phyloP scores from a whole-genome alignment of 805 yeast species.

The Wickerhamiella sergipiensis region DNA sequence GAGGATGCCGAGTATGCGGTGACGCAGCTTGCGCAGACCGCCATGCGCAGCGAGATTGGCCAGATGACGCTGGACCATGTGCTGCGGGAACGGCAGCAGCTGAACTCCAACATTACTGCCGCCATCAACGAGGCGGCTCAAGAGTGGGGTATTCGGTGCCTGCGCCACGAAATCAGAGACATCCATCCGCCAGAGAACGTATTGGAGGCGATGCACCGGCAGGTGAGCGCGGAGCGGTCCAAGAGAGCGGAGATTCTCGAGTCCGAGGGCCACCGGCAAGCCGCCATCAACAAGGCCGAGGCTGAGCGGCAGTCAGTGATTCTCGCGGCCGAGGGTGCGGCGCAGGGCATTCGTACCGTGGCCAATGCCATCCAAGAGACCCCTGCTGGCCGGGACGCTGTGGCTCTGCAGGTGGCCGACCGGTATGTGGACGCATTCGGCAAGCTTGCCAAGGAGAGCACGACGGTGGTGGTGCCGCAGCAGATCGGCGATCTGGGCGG shows the following conservation, averaged over 20 bases:
- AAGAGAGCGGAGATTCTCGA: conserved; percentile 80
- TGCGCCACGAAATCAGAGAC: conserved; percentile 77
- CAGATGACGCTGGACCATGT: conserved; percentile 69
- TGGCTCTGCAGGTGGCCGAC: conserved; percentile 67
- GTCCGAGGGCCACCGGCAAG: conserved; percentile 70
- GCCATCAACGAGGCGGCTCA: conserved; percentile 73
- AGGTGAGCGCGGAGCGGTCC: conserved; percentile 74
- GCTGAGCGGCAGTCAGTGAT: conserved; percentile 62
- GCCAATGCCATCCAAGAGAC: conserved; percentile 56
- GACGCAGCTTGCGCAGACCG: conserved; percentile 75
- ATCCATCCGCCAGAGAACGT: conserved; percentile 80
- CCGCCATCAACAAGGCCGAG: conserved; percentile 71
- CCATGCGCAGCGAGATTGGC: conserved; percentile 84
- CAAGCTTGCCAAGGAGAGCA: conserved; percentile 68
- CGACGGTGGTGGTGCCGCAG: conserved; percentile 65
- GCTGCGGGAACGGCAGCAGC: conserved; percentile 56
- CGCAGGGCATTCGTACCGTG: conserved; percentile 49
- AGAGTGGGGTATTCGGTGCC: conserved; percentile 76
- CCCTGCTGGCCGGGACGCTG: conserved; percentile 64
- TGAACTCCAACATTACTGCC: conserved; percentile 60
- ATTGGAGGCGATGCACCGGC: conserved; percentile 82
- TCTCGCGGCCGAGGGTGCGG: conserved; percentile 71
- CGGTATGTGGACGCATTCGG: conserved; percentile 73
- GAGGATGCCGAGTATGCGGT: conserved; percentile 81
- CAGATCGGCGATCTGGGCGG: conserved; percentile 61